These are phyloP conservation scores for Diaporthe longicolla DNA, from an alignment of 2,329 filamentous ascomycete species.

Conservation along the genomic window DNA sequence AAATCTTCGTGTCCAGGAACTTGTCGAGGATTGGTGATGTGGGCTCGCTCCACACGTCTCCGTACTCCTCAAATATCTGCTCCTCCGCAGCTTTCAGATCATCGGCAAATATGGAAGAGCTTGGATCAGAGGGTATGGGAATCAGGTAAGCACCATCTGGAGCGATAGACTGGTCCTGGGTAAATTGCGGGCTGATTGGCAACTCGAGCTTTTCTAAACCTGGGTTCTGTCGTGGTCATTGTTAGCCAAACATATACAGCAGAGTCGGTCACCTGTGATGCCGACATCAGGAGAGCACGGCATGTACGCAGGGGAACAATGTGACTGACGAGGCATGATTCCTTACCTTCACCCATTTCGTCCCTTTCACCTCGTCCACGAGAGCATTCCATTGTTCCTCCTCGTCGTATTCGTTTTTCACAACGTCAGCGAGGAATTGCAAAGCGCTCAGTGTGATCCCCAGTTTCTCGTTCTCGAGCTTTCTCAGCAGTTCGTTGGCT, in stretches of 20 bases:
- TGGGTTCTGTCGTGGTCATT: conserved; percentile 18
- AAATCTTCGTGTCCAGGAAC: conserved; percentile 23
- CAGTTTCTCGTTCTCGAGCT: conserved; percentile 44
- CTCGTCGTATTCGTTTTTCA: conserved; percentile 44
- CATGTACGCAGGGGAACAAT: accelerated
- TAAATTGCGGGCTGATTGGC: conserved; percentile 45
- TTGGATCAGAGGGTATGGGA: conserved; percentile 45
- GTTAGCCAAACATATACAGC: not conserved
- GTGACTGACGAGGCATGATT: not conserved
- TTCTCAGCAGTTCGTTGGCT: conserved; percentile 39
- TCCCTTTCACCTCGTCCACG: conserved; percentile 3
- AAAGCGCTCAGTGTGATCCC: conserved; percentile 44
- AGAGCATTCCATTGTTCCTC: conserved; percentile 42
- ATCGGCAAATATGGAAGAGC: conserved; percentile 44
- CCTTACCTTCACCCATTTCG: conserved; percentile 46
- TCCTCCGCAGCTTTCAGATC: conserved; percentile 47
- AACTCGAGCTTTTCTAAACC: conserved; percentile 45
- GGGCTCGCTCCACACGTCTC: conserved; percentile 44
- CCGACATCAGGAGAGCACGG: not conserved
- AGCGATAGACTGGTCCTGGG: conserved; percentile 42
- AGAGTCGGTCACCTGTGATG: not conserved
- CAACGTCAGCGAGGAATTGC: conserved; percentile 42
- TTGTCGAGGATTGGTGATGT: conserved; percentile 41
- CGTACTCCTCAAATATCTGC: conserved; percentile 44
- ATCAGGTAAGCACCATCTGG: conserved; percentile 43